These are phyloP conservation scores for Backusella morwellensis DNA, from an alignment of 192 early-diverging fungal species.

Conservation along the genomic window DNA sequence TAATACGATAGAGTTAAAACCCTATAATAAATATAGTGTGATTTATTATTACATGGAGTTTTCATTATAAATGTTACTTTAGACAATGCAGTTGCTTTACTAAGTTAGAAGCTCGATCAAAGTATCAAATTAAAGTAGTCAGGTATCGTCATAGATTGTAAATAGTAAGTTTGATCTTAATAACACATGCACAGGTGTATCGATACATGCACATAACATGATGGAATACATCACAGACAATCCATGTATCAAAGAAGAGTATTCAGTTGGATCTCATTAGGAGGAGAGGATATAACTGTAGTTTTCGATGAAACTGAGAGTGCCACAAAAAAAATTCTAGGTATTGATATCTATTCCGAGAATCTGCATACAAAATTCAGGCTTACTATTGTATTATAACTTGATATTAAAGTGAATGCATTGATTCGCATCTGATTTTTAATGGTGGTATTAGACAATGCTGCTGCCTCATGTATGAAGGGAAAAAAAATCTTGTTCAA, in stretches of 20 bases:
- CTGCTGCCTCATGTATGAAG: no score
- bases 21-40: not conserved
- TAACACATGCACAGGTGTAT: not conserved
- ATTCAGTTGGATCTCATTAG: not conserved
- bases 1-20: not conserved
- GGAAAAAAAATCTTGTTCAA: no score
- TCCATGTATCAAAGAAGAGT: not conserved
- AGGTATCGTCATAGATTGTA: not conserved
- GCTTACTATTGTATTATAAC: no score
- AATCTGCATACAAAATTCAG: no score
- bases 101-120: not conserved
- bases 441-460: no score
- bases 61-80: not conserved
- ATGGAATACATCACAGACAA: not conserved
- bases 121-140: not conserved
- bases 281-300: not conserved
- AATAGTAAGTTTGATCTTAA: not conserved
- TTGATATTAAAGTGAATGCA: no score
- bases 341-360: no score
- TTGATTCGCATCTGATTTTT: no score
- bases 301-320: not conserved
- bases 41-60: not conserved
- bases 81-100: not conserved
- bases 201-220: not conserved
- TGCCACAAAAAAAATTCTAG: no score